Percentiles rank a stretch among this genome's conserved stretches.
phyloP scores from a whole-genome alignment of 495 filamentous ascomycete species.

The Aspergillus diversus region DNA sequence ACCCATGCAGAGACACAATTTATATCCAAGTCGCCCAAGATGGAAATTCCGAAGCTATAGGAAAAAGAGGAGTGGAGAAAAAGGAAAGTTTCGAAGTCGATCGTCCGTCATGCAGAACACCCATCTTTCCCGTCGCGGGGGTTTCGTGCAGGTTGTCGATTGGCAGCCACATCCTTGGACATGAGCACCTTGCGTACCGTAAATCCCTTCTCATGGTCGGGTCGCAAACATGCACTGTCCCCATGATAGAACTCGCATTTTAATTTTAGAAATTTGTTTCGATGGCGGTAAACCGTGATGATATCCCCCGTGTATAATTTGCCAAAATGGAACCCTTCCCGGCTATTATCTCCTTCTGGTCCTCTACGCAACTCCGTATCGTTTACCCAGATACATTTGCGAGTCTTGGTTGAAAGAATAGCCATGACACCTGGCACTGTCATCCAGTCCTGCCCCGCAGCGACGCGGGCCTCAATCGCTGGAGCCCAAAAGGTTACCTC shows the following conservation, averaged over 20 bases:
- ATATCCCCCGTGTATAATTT: conserved; percentile 72
- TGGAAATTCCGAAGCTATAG: background rate
- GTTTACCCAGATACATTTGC: conserved; percentile 73
- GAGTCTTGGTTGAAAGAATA: conserved; percentile 74
- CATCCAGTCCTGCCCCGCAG: conserved; percentile 62
- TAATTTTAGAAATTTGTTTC: conserved; percentile 50
- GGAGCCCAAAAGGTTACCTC: conserved; percentile 73
- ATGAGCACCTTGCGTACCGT: conserved; percentile 39
- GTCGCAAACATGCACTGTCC: conserved; percentile 49
- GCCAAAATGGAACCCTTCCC: conserved; percentile 61
- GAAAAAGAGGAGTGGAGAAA: background rate
- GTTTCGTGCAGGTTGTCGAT: conserved; percentile 35
- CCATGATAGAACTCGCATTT: conserved; percentile 59
- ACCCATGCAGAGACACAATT: conserved; percentile 14
- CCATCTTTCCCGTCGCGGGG: conserved; percentile 21
- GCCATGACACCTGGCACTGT: conserved; percentile 55
- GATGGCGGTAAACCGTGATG: conserved; percentile 63
- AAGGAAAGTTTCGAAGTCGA: background rate
- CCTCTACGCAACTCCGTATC: conserved; percentile 55
- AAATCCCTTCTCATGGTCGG: conserved; percentile 46
- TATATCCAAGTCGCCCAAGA: conserved; percentile 12
- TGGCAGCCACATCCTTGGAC: conserved; percentile 32
- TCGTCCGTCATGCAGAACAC: background rate
- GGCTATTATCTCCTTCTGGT: conserved; percentile 48
- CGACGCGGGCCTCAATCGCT: conserved; percentile 58